Percentiles rank a stretch among this genome's conserved stretches.
These are phyloP conservation scores for Ploettnerulaceae sp. DNA, from an alignment of 2,329 filamentous ascomycete species.

Conservation along the genomic window DNA sequence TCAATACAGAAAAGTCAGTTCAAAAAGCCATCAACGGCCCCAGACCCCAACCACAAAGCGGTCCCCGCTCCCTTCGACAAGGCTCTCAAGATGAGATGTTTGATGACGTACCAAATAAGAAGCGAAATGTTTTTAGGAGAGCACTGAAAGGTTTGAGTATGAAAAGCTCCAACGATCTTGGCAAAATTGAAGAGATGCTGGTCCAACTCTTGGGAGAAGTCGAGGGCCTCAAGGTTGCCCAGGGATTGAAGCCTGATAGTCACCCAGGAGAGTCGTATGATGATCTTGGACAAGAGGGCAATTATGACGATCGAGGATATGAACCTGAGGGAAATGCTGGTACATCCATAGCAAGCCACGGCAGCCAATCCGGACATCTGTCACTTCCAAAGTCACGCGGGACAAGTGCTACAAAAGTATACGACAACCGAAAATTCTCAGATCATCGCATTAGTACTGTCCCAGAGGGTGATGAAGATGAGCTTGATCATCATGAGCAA, in stretches of 20 bases:
- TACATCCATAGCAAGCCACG: slow-evolving; percentile 66
- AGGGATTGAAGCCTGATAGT: slow-evolving; percentile 44
- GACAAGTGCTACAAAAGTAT: slow-evolving; percentile 36
- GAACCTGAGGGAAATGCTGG: slow-evolving; percentile 78
- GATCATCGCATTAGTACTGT: slow-evolving; percentile 89
- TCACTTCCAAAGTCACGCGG: slow-evolving; percentile 53
- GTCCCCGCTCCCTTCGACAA: slow-evolving; percentile 40
- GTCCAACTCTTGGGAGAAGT: slow-evolving; percentile 90
- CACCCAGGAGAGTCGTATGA: slow-evolving; percentile 64
- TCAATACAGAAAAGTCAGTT: slow-evolving; percentile 79
- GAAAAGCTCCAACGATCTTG: slow-evolving; percentile 82
- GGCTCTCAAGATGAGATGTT: slow-evolving; percentile 48
- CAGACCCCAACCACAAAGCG: slow-evolving; percentile 67
- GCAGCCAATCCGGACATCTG: slow-evolving; percentile 71
- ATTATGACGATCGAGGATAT: slow-evolving; percentile 68
- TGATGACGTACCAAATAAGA: slow-evolving; percentile 65
- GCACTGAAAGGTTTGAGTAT: slow-evolving; percentile 87
- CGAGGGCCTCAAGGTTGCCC: slow-evolving; percentile 66
- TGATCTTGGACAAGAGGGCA: slow-evolving; percentile 55
- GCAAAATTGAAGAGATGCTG: slow-evolving; percentile 86
- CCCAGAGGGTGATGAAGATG: slow-evolving; percentile 67
- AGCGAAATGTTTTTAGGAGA: slow-evolving; percentile 87
- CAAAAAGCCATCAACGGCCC: slow-evolving; percentile 81
- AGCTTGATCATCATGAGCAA: slow-evolving; percentile 44
- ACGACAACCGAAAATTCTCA: slow-evolving; percentile 49